Conservation (phyloP, 495 filamentous ascomycete genomes). For the Stereocaulon alpinum region DNA sequence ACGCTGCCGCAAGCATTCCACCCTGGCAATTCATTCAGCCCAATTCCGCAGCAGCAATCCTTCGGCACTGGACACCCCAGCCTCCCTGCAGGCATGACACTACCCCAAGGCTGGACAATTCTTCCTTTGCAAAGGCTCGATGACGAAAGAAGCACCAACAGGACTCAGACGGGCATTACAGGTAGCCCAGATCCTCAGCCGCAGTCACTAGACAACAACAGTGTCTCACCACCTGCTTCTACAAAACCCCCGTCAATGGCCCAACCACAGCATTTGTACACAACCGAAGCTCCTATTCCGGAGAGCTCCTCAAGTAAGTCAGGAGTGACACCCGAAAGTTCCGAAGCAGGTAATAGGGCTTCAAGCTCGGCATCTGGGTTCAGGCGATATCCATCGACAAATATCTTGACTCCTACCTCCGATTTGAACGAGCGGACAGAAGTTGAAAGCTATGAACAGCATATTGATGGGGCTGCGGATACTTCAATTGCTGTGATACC, state of each 20-base stretch:
- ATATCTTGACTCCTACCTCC: neutral
- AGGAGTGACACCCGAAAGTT: neutral
- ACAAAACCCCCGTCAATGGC: neutral
- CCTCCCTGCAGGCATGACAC: conserved; percentile 58
- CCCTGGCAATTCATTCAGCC: conserved; percentile 25
- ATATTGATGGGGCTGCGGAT: neutral
- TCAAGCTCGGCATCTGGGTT: neutral
- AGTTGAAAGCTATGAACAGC: neutral
- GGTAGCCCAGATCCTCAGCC: neutral
- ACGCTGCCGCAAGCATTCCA: conserved; percentile 19
- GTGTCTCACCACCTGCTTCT: neutral
- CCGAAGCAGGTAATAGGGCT: neutral
- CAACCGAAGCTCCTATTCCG: neutral
- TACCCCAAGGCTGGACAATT: conserved; percentile 70
- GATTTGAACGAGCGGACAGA: neutral
- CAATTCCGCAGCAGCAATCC: conserved; percentile 30
- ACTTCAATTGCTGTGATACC: neutral
- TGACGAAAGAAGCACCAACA: conserved; percentile 12
- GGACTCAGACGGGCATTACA: conserved; percentile 5
- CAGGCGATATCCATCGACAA: neutral
- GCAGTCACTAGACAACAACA: neutral
- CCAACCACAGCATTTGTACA: neutral
- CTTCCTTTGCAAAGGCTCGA: conserved; percentile 52
- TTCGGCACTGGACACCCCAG: conserved; percentile 56
- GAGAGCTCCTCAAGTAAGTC: neutral